Conservation (phyloP, 768 basidiomycete species). For the Rhizopogon vinicolor region DNA sequence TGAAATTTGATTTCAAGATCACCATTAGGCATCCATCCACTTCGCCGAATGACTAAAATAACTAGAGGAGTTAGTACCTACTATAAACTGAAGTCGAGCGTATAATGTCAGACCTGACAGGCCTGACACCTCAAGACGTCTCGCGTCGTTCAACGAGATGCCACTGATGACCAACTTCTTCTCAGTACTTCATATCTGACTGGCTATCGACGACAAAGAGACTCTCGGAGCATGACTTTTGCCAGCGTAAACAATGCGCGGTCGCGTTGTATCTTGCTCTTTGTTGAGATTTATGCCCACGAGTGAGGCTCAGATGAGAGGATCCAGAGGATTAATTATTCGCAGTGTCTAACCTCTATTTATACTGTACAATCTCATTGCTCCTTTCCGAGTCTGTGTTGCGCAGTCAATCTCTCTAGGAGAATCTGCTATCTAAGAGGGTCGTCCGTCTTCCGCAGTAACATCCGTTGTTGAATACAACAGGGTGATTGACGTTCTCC, state of each 20-base stretch:
- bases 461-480: too few species aligned
- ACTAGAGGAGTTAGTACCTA: neutral
- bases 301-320: too few species aligned
- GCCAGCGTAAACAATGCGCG: conserved; percentile 23
- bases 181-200: conserved; percentile 37
- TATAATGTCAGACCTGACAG: conserved; percentile 21
- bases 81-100: neutral
- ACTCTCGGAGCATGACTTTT: conserved; percentile 20
- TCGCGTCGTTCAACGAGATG: conserved; percentile 52
- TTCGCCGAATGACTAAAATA: conserved; percentile 65
- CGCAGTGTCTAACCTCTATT: too few species aligned
- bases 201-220: conserved; percentile 29
- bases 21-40: conserved; percentile 69
- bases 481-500: too few species aligned
- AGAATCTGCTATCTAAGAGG: too few species aligned
- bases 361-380: too few species aligned
- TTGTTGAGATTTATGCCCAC: neutral
- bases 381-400: too few species aligned
- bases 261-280: conserved; percentile 21
- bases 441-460: too few species aligned
- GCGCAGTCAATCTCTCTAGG: too few species aligned
- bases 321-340: too few species aligned
- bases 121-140: conserved; percentile 77
- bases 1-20: conserved; percentile 77
- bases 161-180: conserved; percentile 70